phyloP scores from a whole-genome alignment of 139 green algal genomes.

The Chlamydomonas urium region DNA sequence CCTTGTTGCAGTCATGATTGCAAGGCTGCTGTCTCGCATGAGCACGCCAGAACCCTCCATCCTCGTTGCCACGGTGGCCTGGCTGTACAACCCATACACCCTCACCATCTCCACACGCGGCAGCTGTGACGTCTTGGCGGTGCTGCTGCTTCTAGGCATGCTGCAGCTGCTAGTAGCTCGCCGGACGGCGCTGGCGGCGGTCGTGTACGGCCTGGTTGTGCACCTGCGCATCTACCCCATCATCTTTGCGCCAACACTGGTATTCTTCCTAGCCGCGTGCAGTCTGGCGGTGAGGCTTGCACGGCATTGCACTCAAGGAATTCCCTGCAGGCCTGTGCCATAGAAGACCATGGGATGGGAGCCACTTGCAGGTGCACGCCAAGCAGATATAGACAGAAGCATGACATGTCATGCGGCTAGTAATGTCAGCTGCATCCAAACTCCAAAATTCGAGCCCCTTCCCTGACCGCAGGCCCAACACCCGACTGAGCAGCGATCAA shows the following conservation, averaged over 20 bases:
- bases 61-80: slow-evolving; percentile 43
- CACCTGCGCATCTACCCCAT: slow-evolving; percentile 91
- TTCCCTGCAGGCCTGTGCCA: no score
- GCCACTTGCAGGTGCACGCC: no score
- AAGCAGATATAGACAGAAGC: no score
- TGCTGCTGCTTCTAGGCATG: slow-evolving; percentile 67
- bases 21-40: slow-evolving; percentile 25
- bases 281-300: no score
- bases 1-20: slow-evolving; percentile 47
- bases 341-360: no score
- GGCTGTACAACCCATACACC: slow-evolving; percentile 95
- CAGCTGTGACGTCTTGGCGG: slow-evolving; percentile 78
- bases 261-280: slow-evolving; percentile 48
- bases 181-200: slow-evolving; percentile 14
- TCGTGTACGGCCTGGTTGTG: slow-evolving; percentile 81
- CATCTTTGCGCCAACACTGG: slow-evolving; percentile 75
- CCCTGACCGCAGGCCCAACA: no score
- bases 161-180: slow-evolving; percentile 48
- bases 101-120: slow-evolving; percentile 87
- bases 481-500: no score
- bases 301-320: no score
- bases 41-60: not conserved
- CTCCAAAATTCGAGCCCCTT: no score
- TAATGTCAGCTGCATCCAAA: no score
- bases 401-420: no score